Evolutionary conservation across 345 rosid species (phyloP), one percentile per base, ranked within the genome.

Genomic region (Sonneratia caseolaris): DNA sequence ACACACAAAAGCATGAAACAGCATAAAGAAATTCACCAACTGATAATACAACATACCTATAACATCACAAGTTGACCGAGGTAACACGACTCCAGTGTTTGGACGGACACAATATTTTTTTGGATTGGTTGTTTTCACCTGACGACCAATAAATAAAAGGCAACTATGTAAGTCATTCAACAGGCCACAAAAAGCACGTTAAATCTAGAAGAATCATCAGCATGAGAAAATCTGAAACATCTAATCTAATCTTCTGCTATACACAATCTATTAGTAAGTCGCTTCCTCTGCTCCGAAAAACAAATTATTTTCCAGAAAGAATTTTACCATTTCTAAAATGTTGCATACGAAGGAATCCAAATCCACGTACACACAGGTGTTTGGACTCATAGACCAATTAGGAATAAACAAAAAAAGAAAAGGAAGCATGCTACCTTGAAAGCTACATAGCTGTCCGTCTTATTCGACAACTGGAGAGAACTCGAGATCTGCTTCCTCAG

Each of bases 401-500:
- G 32, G 32, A 27, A 27, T 27, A 0, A 42, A 42, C 45, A 4
- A 42, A 21, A 55, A 21, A 47, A n/a, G 27, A 5, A 2, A 19
- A 55, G 15, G 2, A 42, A 42, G 64, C 19, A 15, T n/a, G 35
- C 18, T 82, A 90, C 96, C 96, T 90, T 90, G 83, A 90, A 90
- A 75, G 96, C 92, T 5, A 86, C 91, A 85, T 82, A 79, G 76
- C 21, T 80, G 66, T 88, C 91, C 36, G 92, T 86, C 78, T 75
- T 86, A 80, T 90, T 90, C 42, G 86, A 85, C 75, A 90, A 76
- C 77, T 82, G 89, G 76, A 90, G 92, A 55, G 91, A 84, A 80
- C 86, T 88, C 37, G 89, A 83, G 92, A 90, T 90, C 96, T 88
- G 96, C 88, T 87, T 90, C 92, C 77, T 86, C 83, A 90, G 84